These are phyloP conservation scores for Pythium periplocum DNA, from an alignment of 352 stramenopile species.

Conservation along the genomic window DNA sequence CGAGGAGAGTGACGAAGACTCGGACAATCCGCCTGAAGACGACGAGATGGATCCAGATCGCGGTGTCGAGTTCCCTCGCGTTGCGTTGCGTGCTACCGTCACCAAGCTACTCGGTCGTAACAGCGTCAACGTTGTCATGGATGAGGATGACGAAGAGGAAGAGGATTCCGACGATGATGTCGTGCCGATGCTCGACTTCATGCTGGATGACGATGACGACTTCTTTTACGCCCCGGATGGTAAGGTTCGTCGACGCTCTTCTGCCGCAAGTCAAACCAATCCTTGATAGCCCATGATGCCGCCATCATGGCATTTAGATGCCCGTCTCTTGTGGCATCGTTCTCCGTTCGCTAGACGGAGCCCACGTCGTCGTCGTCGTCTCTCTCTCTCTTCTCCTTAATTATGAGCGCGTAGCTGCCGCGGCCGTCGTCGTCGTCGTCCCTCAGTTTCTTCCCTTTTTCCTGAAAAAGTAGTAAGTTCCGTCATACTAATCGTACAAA, in stretches of 20 bases:
- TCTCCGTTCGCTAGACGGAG: too few species aligned
- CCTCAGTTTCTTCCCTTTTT: neutral
- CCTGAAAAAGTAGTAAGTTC: too few species aligned
- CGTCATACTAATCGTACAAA: too few species aligned
- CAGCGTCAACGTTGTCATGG: constrained; percentile 27
- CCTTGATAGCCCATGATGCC: too few species aligned
- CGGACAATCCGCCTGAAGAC: constrained; percentile 7
- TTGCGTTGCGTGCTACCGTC: constrained; percentile 12
- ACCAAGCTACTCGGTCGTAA: constrained; percentile 10
- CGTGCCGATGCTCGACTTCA: constrained; percentile 3
- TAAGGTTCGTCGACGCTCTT: too few species aligned
- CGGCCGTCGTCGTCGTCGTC: neutral
- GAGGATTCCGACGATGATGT: constrained; percentile 10
- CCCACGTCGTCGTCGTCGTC: too few species aligned
- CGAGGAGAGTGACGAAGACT: constrained; percentile 8
- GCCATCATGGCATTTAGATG: too few species aligned
- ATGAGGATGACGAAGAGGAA: constrained; percentile 21
- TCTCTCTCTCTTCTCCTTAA: constrained; percentile 4
- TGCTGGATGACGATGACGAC: constrained; percentile 2
- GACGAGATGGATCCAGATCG: constrained; percentile 24
- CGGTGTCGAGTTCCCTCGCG: constrained; percentile 11
- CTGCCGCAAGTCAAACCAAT: too few species aligned
- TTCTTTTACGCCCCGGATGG: too few species aligned
- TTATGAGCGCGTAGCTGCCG: constrained; percentile 14
- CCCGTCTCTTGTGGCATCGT: too few species aligned